Evolutionary conservation across 768 basidiomycete species (phyloP).

Genomic region (Tulasnella calospora): DNA sequence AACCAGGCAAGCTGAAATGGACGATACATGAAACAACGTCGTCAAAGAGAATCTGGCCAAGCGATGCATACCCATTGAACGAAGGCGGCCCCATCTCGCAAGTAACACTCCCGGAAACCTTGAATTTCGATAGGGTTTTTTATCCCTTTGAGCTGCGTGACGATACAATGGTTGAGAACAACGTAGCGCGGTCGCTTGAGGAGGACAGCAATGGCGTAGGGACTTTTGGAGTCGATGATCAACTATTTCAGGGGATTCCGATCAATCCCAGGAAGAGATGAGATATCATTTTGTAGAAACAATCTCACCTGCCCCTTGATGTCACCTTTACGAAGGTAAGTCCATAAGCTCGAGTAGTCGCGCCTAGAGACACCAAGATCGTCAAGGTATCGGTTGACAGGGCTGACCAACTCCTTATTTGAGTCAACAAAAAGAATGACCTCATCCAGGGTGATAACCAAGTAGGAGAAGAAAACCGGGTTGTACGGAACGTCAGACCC

Average conservation of each 20-base stretch:
- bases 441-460: constrained; percentile 61
- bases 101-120: constrained; percentile 76
- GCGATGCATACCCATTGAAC: constrained; percentile 40
- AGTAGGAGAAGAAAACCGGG: constrained; percentile 85
- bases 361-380: constrained; percentile 52
- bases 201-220: constrained; percentile 81
- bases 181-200: constrained; percentile 78
- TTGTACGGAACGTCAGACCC: constrained; percentile 88
- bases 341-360: constrained; percentile 76
- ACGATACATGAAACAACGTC: background rate
- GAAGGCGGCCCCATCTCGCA: constrained; percentile 83
- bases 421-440: constrained; percentile 69
- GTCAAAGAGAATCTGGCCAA: background rate
- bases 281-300: constrained; percentile 29
- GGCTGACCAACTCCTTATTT: constrained; percentile 56
- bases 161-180: constrained; percentile 53
- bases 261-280: constrained; percentile 28
- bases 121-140: constrained; percentile 86
- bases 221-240: constrained; percentile 66
- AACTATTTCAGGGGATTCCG: constrained; percentile 41
- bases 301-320: constrained; percentile 52
- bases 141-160: constrained; percentile 75
- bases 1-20: constrained; percentile 66
- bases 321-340: constrained; percentile 71
- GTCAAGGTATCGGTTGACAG: constrained; percentile 51